These are phyloP conservation scores for Peniophora sp. DNA, from an alignment of 1,284 basidiomycete genomes.

Conservation along the genomic window DNA sequence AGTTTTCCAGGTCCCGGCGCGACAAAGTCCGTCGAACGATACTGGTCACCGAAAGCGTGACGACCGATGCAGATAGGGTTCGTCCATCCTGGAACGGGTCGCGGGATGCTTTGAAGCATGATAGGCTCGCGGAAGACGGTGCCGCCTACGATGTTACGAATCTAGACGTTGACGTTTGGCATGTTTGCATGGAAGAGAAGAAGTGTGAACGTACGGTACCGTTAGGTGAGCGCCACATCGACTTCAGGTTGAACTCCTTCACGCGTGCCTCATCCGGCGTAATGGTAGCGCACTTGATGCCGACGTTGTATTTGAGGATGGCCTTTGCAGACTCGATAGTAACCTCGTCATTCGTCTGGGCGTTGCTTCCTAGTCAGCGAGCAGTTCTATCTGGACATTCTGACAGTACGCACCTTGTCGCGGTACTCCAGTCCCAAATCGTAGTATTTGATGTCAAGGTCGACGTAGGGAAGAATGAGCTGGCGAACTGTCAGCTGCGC, in stretches of 20 bases:
- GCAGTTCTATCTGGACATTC: constrained; percentile 1
- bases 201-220: constrained; percentile 61
- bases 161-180: constrained; percentile 32
- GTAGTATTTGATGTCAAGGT: constrained; percentile 97
- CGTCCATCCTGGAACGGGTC: constrained; percentile 92
- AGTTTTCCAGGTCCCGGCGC: constrained; percentile 86
- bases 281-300: constrained; percentile 97
- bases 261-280: constrained; percentile 96
- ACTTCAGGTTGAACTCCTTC: constrained; percentile 92
- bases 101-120: constrained; percentile 85
- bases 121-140: constrained; percentile 99
- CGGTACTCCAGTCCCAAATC: constrained; percentile 92
- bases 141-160: constrained; percentile 95
- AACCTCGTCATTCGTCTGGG: constrained; percentile 87
- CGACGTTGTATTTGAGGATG: constrained; percentile 84
- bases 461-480: constrained; percentile 92
- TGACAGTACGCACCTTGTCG: constrained; percentile 57
- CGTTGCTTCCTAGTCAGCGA: neutral
- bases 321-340: constrained; percentile 93
- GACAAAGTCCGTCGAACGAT: constrained; percentile 86
- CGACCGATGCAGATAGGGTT: constrained; percentile 97
- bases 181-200: neutral
- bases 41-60: constrained; percentile 97
- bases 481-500: constrained; percentile 20
- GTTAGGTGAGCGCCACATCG: constrained; percentile 97